Evolutionary conservation across 129 eudicot genomes (phyloP).

Genomic region (Tanacetum coccineum): DNA sequence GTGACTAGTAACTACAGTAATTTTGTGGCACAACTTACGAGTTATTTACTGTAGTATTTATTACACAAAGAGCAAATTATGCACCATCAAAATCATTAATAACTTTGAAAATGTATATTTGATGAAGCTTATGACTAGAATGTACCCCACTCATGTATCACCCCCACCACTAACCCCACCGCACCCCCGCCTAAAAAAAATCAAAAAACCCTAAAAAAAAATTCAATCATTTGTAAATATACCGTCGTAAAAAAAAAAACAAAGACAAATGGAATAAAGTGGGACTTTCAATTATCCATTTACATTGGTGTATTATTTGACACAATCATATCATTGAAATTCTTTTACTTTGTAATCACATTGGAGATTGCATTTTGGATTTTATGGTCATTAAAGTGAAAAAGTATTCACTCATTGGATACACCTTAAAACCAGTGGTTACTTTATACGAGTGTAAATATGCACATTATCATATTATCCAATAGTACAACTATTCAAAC

Average conservation of each 20-base stretch:
- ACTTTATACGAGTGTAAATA: constrained; percentile 9
- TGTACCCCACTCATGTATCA: too few species aligned
- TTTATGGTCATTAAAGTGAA: constrained; percentile 34
- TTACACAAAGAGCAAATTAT: too few species aligned
- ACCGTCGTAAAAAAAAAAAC: not conserved
- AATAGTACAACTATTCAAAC: constrained; percentile 24
- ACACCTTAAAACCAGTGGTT: constrained; percentile 26
- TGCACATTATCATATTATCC: constrained; percentile 20
- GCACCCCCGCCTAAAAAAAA: too few species aligned
- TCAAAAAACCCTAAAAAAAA: too few species aligned
- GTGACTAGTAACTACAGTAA: too few species aligned
- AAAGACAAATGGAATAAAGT: constrained; percentile 38
- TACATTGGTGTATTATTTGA: constrained; percentile 18
- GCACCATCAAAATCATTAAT: too few species aligned
- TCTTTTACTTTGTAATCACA: constrained; percentile 29
- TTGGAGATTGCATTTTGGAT: constrained; percentile 36
- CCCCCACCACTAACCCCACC: too few species aligned
- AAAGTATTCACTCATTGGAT: constrained; percentile 30
- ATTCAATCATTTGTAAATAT: too few species aligned
- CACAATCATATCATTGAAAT: constrained; percentile 33
- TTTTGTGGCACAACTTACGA: too few species aligned
- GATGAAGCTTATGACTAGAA: too few species aligned
- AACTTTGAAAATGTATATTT: too few species aligned
- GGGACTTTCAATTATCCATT: constrained; percentile 25
- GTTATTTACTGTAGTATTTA: too few species aligned